Evolutionary conservation across 345 rosid species (phyloP), one percentile per base, ranked within the genome.

Genomic region (Sisymbrium altissimum): DNA sequence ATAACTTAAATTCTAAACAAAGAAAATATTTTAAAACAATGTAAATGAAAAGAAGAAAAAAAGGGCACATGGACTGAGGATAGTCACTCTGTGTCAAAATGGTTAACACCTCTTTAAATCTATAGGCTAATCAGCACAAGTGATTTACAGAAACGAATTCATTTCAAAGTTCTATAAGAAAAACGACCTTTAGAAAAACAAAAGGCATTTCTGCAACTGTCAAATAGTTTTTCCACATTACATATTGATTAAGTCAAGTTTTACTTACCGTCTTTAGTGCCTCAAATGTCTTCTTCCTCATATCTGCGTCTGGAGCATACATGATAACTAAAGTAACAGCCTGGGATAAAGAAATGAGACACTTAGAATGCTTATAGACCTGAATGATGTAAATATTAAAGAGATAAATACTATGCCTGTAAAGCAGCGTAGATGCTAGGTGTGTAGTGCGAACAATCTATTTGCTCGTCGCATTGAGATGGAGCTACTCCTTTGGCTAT

Each of bases 241-340:
- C 2, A 56, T 33, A 44, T 19, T 48, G 29, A 48, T 72, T 9
- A 32, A 46, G 72, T 64, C 38, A 18, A 63, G 65, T 39, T 38
- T 46, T 33, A 71, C 38, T 39, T 77, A 92, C 97, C 89, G 70
- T 87, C 83, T 88, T 88, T 52, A 92, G 59, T 52, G 86, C 88
- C 71, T 86, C 90, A 77, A 84, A 93, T 64, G 98, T 86, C 68
- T 80, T 84, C 77, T 70, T 91, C 80, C 91, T 86, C 64, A 89
- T 56, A 25, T n/a, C 77, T 25, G 91, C 41, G 49, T 83, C 80
- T 60, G 90, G 77, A 58, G 91, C 41, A 74, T 84, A 81, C 71
- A 89, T 85, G 46, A 88, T 80, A 61, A 83, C 83, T 66, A 56
- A 78, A 57, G 79, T 78, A 66, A 90, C 46, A 23, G 83, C 96